These are phyloP conservation scores for Mycena sanguinolenta DNA, from an alignment of 768 basidiomycete genomes.

Conservation along the genomic window DNA sequence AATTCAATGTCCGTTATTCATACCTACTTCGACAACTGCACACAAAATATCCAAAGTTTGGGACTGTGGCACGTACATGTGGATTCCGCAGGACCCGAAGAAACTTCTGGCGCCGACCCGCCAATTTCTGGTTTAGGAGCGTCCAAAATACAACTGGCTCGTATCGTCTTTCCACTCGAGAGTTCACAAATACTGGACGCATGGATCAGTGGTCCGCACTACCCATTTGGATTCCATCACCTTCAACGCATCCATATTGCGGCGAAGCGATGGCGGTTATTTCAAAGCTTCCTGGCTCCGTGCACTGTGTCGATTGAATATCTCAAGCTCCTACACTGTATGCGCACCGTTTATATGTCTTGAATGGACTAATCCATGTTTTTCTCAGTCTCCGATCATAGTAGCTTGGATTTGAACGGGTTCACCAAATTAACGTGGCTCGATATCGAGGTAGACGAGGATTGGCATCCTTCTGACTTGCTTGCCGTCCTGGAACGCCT, in stretches of 20 bases:
- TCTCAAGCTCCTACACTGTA: not conserved
- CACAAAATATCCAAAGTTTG: not conserved
- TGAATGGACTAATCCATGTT: not conserved
- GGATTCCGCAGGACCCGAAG: not conserved
- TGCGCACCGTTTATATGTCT: not conserved
- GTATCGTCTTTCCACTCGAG: not conserved
- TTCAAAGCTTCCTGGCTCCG: not conserved
- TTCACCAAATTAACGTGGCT: not conserved
- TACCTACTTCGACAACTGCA: not conserved
- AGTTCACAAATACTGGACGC: not conserved
- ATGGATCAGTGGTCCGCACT: not conserved
- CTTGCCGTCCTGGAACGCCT: not conserved
- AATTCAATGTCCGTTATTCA: not conserved
- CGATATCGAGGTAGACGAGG: not conserved
- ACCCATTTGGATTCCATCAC: not conserved
- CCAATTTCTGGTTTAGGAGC: no score
- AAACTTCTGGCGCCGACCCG: not conserved
- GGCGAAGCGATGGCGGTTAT: not conserved
- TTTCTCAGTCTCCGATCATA: not conserved
- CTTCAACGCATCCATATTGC: not conserved
- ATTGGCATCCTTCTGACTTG: not conserved
- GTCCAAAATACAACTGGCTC: not conserved
- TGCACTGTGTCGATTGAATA: not conserved
- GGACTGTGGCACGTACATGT: not conserved
- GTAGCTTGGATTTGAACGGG: not conserved